Conservation (phyloP, 805 yeast genomes). For the Wickerhamomyces hampshirensis region DNA sequence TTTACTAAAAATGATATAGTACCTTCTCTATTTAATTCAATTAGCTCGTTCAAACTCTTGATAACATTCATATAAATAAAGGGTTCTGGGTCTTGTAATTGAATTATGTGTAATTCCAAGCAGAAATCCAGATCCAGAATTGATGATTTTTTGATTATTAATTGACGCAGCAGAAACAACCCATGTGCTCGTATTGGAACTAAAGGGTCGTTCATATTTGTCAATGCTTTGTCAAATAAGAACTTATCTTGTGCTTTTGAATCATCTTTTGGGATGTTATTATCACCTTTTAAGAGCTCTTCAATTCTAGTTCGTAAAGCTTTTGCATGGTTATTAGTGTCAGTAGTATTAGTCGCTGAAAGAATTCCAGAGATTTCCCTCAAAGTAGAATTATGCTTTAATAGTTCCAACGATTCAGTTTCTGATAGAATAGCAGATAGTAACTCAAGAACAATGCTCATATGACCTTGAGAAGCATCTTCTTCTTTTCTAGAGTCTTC, state of each 20-base stretch:
- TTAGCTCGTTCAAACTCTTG: constrained; percentile 63
- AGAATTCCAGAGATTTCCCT: constrained; percentile 24
- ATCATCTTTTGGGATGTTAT: constrained; percentile 6
- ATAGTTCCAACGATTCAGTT: constrained; percentile 18
- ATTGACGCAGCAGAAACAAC: constrained; percentile 52
- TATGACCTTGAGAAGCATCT: constrained; percentile 23
- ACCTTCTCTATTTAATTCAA: constrained; percentile 37
- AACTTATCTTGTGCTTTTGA: constrained; percentile 29
- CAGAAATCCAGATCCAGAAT: constrained; percentile 51
- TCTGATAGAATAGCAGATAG: constrained; percentile 34
- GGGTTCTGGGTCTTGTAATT: constrained; percentile 77
- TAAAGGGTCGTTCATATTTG: constrained; percentile 67
- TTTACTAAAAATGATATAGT: constrained; percentile 35
- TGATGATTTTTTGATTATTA: constrained; percentile 45
- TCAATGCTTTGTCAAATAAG: constrained; percentile 53
- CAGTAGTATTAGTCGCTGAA: constrained; percentile 11
- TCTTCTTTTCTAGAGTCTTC: constrained; percentile 18
- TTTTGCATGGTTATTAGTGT: constrained; percentile 13
- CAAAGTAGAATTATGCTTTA: constrained; percentile 22
- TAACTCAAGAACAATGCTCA: constrained; percentile 32
- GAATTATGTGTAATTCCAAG: constrained; percentile 54
- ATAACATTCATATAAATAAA: constrained; percentile 81
- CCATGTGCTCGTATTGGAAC: constrained; percentile 90
- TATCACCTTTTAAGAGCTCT: constrained; percentile 10
- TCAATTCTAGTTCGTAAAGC: constrained; percentile 16